phyloP scores from a whole-genome alignment of 768 basidiomycete species.

The Tremella yokohamensis region DNA sequence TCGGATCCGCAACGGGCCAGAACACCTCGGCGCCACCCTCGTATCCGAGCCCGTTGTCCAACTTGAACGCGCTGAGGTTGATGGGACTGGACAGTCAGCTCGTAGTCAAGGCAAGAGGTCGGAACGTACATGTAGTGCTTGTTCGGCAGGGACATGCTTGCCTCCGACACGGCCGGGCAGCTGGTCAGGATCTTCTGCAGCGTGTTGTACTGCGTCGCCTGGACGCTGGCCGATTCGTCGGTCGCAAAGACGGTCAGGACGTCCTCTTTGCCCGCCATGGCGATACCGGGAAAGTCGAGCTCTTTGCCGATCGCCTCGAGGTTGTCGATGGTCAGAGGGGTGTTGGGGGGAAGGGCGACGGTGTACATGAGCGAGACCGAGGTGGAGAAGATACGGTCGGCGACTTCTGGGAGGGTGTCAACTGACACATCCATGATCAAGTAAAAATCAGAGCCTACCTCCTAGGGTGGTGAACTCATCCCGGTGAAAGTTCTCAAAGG shows the following conservation, averaged over 20 bases:
- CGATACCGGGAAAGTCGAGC: constrained; percentile 54
- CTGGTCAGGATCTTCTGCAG: constrained; percentile 67
- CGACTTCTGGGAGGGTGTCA: constrained; percentile 56
- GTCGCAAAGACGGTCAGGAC: constrained; percentile 78
- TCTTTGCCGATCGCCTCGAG: constrained; percentile 45
- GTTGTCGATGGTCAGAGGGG: constrained; percentile 43
- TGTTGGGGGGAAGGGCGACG: constrained; percentile 54
- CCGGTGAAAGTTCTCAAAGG: constrained; percentile 72
- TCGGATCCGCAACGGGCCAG: constrained; percentile 73
- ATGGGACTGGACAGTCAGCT: constrained; percentile 37
- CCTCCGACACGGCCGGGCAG: constrained; percentile 60
- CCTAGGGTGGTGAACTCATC: constrained; percentile 79
- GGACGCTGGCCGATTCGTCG: constrained; percentile 88
- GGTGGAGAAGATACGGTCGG: constrained; percentile 87
- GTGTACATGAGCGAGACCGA: constrained; percentile 72
- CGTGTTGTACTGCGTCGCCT: constrained; percentile 92
- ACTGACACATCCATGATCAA: neutral
- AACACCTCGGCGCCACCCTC: constrained; percentile 73
- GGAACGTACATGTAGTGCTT: constrained; percentile 85
- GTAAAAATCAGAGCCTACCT: constrained; percentile 43
- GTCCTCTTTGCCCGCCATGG: constrained; percentile 57
- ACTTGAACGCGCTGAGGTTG: constrained; percentile 45
- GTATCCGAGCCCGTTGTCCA: constrained; percentile 56
- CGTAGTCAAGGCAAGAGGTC: constrained; percentile 45
- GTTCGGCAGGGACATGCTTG: constrained; percentile 79